Evolutionary conservation across 352 stramenopile genomes (phyloP).

Genomic region (Phytophthora ohioensis): DNA sequence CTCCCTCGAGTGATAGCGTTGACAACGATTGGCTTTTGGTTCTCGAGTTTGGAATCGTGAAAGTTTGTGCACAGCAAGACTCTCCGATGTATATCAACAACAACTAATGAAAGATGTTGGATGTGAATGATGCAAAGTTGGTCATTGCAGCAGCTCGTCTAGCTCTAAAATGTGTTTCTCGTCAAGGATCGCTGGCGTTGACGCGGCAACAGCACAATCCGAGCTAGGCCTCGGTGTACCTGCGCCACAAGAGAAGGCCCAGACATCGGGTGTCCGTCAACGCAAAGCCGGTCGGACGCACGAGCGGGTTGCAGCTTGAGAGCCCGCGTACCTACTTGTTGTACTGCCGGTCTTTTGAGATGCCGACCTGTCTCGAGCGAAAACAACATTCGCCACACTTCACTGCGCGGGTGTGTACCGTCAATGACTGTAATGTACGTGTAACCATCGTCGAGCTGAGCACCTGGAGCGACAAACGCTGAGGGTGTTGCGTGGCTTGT

Average conservation of each 20-base stretch:
- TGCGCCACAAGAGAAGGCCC: slow-evolving; percentile 56
- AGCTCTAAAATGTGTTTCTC: slow-evolving; percentile 1
- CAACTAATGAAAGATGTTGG: too few relatives aligned
- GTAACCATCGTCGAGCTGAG: slow-evolving; percentile 65
- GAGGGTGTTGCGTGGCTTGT: slow-evolving; percentile 59
- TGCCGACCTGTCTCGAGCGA: slow-evolving; percentile 58
- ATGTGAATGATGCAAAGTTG: too few relatives aligned
- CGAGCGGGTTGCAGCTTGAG: slow-evolving; percentile 56
- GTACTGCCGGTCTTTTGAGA: slow-evolving; percentile 37
- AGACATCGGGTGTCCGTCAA: slow-evolving; percentile 62
- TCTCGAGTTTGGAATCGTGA: slow-evolving; percentile 12
- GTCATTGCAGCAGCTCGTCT: too few relatives aligned
- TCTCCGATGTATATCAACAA: too few relatives aligned
- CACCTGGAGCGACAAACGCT: slow-evolving; percentile 51
- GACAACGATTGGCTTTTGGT: slow-evolving; percentile 36
- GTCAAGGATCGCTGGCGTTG: neutral
- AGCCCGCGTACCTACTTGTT: slow-evolving; percentile 61
- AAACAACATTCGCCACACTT: slow-evolving; percentile 52
- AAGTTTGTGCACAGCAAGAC: too few relatives aligned
- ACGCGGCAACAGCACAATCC: slow-evolving; percentile 51
- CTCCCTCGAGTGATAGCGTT: slow-evolving; percentile 20
- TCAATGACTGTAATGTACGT: slow-evolving; percentile 64
- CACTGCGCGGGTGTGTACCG: slow-evolving; percentile 41
- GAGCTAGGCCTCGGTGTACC: slow-evolving; percentile 63
- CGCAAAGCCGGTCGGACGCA: slow-evolving; percentile 51